Evolutionary conservation across 257 asterid genomes (phyloP), one percentile per base, ranked within the genome.

Genomic region (Voacanga thouarsii): DNA sequence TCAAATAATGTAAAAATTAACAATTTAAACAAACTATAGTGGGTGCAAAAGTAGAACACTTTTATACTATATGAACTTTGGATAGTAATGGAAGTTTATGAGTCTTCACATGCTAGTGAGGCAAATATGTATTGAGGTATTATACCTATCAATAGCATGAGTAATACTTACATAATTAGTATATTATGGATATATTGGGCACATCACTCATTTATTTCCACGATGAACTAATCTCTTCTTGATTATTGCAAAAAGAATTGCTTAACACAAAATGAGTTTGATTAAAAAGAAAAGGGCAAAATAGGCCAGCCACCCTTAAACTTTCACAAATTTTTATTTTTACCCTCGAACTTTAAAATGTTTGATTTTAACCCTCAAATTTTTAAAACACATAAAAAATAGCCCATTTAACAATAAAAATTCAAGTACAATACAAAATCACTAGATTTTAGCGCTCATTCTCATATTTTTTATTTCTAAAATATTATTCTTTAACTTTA

Each of bases 21-120:
- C 18, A 66, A n/a, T 1, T n/a, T n/a, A 57, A 6, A 57, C 65
- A 55, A 21, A 51, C 57, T 51, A 16, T 28, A 26, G 39, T 37
- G 77, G 55, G 41, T 10, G 33, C 15, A 23, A 30, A 47, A 78
- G 82, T 50, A 72, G 65, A 69, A 44, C 85, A 92, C 99, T 97
- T 95, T 95, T 16, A 98, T 93, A 82, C 99, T 89, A 79, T 95
- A 95, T 81, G 99, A 95, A 78, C 99, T 98, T 80, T 89, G 88
- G 78, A 91, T 93, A 77, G 82, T 72, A 33, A 89, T 60, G 75
- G 86, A 86, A 80, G 84, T 87, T 87, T 95, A 97, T 59, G 88
- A 80, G 67, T 82, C 82, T 57, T 84, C 91, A 71, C 73, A 74
- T 43, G 74, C 81, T 43, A 23, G 15, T 30, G 79, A 72, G 74